Conservation (phyloP, 257 asterid species). For the Solanum etuberosum region DNA sequence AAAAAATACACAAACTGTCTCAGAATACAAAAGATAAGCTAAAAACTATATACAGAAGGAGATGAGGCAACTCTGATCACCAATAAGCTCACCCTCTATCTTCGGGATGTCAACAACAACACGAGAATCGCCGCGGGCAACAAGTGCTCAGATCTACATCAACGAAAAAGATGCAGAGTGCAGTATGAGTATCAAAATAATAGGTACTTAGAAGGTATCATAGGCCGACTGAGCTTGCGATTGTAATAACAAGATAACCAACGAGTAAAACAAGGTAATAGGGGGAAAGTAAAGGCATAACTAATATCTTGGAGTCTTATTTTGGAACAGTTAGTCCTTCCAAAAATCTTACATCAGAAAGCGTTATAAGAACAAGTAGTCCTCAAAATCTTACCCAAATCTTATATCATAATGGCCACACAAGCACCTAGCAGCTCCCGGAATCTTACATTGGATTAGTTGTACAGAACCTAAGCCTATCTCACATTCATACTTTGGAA, state of each 20-base stretch:
- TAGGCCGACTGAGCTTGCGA: not conserved
- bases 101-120: not conserved
- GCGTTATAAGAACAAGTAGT: too few species aligned
- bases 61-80: not conserved
- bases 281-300: too few species aligned
- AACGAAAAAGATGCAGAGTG: not conserved
- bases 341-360: too few species aligned
- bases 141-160: not conserved
- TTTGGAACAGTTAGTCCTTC: too few species aligned
- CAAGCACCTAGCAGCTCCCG: too few species aligned
- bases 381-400: too few species aligned
- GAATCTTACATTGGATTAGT: too few species aligned
- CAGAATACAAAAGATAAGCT: not conserved
- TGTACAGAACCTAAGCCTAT: too few species aligned
- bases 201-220: not conserved
- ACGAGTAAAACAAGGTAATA: too few species aligned
- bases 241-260: not conserved
- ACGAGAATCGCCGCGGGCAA: not conserved
- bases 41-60: not conserved
- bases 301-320: too few species aligned
- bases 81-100: not conserved
- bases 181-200: too few species aligned
- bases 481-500: not conserved
- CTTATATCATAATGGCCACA: too few species aligned
- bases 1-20: not conserved